Base-by-base conservation (phyloP, 2,329 filamentous ascomycete species). In the Paramyrothecium roridum region DNA sequence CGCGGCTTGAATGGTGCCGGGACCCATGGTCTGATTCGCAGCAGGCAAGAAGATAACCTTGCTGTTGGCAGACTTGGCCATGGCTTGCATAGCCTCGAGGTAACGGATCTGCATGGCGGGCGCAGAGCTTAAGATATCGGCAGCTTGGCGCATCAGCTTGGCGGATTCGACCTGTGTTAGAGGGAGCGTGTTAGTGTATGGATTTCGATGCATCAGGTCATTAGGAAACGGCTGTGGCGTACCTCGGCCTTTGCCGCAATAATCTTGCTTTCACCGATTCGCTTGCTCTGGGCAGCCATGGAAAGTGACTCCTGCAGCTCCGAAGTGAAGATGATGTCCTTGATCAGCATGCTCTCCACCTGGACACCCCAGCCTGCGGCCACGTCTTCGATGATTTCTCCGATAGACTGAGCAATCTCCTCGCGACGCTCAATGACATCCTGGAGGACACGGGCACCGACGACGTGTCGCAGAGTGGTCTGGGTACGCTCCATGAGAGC, bases 71-170 rank as follows among this genome's bases (percentile, higher is more conserved):
- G 85, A 85, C 83, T 97, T 98, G 65, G 95, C 95, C 93, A 99
- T 99, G 46, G 91, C 85, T 73, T 98, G 95, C 93, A 98, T 98
- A 3, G 95, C 93, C 77, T 99, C 95, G 63, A 99, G 88, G 74
- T 98, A 98, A 62, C 93, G 82, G 77, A 96, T 96, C 77, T 97
- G 93, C 95, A 99, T 99, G 64, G 95, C 95, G 3, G 95, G 95
- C 0, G 93, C 93, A 17, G 86, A 91, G 59, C 86, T 90, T 51
- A 99, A 76, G 64, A 98, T 97, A 70, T 99, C 93, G 72, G 95
- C 95, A 40, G 95, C 93, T 76, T 95, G 86, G 67, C 88, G 84
- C 90, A 91, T 96, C 69, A 98, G 80, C 76, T 97, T 97, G 75
- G 95, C 93, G 53, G 88, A 87, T 76, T 99, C 95, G 69, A 99